A percentile compares a stretch with the other conserved stretches of the same genome.
phyloP scores from a whole-genome alignment of 2,329 filamentous ascomycete species.

The Trichoderma sp. region DNA sequence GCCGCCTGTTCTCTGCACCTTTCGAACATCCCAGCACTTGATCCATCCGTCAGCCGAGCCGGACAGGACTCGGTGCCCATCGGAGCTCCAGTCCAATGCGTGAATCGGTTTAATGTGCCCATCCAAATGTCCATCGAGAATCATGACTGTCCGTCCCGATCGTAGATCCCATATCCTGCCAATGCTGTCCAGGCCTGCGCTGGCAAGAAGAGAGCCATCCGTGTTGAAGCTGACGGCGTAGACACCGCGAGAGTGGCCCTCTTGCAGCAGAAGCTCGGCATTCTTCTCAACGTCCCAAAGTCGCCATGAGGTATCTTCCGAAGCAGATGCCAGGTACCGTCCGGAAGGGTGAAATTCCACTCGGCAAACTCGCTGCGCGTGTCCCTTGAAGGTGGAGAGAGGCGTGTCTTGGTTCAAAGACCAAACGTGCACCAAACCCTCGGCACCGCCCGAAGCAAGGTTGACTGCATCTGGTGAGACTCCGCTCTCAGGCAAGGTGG shows the following conservation, averaged over 20 bases:
- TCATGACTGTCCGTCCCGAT: conserved; percentile 92
- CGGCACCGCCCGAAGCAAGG: conserved; percentile 85
- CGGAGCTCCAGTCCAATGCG: conserved; percentile 86
- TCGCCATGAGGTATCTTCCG: conserved; percentile 94
- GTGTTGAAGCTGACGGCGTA: conserved; percentile 87
- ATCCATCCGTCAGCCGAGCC: conserved; percentile 93
- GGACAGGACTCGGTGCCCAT: conserved; percentile 90
- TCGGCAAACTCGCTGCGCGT: conserved; percentile 83
- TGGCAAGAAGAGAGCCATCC: conserved; percentile 87
- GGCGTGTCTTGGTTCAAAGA: conserved; percentile 85
- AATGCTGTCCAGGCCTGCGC: conserved; percentile 91
- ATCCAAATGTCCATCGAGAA: conserved; percentile 83
- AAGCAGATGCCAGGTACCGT: conserved; percentile 85
- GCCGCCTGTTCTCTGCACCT: conserved; percentile 78
- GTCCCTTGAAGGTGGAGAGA: conserved; percentile 77
- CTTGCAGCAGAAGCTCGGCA: conserved; percentile 82
- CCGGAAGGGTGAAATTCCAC: conserved; percentile 95
- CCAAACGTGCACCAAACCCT: conserved; percentile 88
- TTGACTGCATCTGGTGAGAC: conserved; percentile 77
- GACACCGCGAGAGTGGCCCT: conserved; percentile 92
- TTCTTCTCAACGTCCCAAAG: conserved; percentile 91
- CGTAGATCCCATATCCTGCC: conserved; percentile 94
- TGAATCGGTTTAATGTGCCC: conserved; percentile 88
- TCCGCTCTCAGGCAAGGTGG: conserved; percentile 70
- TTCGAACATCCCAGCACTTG: conserved; percentile 96